Evolutionary conservation across 805 yeast genomes (phyloP).

Genomic region (Yamadazyma philogaea): DNA sequence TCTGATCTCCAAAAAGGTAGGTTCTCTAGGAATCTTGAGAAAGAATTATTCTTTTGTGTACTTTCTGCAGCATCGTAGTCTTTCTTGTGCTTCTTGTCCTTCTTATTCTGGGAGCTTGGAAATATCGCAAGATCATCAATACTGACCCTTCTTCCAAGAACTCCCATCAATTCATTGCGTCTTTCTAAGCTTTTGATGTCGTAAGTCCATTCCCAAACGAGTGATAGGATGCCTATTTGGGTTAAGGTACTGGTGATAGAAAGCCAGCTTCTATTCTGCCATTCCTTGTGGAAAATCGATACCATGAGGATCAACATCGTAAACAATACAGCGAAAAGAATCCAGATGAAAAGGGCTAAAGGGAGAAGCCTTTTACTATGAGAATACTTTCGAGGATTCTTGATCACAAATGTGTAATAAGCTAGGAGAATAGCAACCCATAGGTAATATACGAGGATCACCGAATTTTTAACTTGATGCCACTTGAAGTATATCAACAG

Average conservation of each 20-base stretch:
- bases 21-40: background rate
- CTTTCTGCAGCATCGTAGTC: background rate
- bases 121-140: conserved; percentile 37
- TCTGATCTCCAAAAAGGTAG: conserved; percentile 5
- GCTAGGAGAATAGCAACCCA: conserved; percentile 35
- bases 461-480: conserved; percentile 23
- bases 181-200: conserved; percentile 51
- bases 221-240: conserved; percentile 48
- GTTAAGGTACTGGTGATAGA: conserved; percentile 41
- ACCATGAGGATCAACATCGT: conserved; percentile 23
- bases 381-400: conserved; percentile 39
- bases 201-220: conserved; percentile 67
- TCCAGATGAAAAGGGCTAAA: conserved; percentile 44
- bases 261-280: conserved; percentile 50
- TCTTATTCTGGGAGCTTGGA: background rate
- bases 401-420: conserved; percentile 35
- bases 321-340: conserved; percentile 38
- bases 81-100: background rate
- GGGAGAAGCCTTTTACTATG: conserved; percentile 47
- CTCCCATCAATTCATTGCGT: conserved; percentile 50
- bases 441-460: conserved; percentile 24
- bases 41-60: too few relatives aligned
- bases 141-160: conserved; percentile 59
- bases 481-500: conserved; percentile 13
- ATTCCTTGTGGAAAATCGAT: conserved; percentile 25